Evolutionary conservation across 768 basidiomycete species (phyloP).

Genomic region (Amanita thiersii): DNA sequence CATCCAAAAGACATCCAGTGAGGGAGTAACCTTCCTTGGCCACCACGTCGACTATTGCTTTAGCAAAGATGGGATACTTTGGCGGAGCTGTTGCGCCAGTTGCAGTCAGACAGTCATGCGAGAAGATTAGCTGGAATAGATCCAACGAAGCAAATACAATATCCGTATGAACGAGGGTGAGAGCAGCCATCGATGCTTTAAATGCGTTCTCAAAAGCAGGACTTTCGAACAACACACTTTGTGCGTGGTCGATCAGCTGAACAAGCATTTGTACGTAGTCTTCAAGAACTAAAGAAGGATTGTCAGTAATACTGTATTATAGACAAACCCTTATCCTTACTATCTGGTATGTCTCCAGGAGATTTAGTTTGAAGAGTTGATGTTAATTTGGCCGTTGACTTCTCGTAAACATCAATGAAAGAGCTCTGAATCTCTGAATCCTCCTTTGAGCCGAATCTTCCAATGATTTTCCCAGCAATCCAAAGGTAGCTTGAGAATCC

Average conservation of each 20-base stretch:
- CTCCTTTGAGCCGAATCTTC: slow-evolving; percentile 63
- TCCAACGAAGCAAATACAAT: slow-evolving; percentile 79
- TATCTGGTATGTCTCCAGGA: slow-evolving; percentile 77
- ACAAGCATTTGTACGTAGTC: slow-evolving; percentile 83
- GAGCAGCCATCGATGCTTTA: slow-evolving; percentile 64
- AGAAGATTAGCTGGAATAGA: slow-evolving; percentile 65
- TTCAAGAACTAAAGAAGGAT: slow-evolving; percentile 64
- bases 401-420: slow-evolving; percentile 63
- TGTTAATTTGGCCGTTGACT: slow-evolving; percentile 64
- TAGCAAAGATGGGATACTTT: slow-evolving; percentile 55
- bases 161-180: slow-evolving; percentile 78
- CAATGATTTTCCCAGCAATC: slow-evolving; percentile 86
- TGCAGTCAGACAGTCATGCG: slow-evolving; percentile 61
- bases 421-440: slow-evolving; percentile 46
- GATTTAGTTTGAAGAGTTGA: slow-evolving; percentile 57
- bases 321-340: slow-evolving; percentile 37
- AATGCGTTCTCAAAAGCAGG: slow-evolving; percentile 73
- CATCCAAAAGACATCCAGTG: slow-evolving; percentile 58
- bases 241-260: slow-evolving; percentile 56
- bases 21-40: slow-evolving; percentile 70
- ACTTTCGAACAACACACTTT: slow-evolving; percentile 75
- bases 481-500: slow-evolving; percentile 86
- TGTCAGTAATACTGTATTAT: slow-evolving; percentile 1
- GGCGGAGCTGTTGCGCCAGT: slow-evolving; percentile 35
- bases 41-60: slow-evolving; percentile 52